Percentiles rank a stretch among this genome's conserved stretches.
These are phyloP conservation scores for Alisma plantagoaquatica DNA, from an alignment of 106 monocot species.

Conservation along the genomic window DNA sequence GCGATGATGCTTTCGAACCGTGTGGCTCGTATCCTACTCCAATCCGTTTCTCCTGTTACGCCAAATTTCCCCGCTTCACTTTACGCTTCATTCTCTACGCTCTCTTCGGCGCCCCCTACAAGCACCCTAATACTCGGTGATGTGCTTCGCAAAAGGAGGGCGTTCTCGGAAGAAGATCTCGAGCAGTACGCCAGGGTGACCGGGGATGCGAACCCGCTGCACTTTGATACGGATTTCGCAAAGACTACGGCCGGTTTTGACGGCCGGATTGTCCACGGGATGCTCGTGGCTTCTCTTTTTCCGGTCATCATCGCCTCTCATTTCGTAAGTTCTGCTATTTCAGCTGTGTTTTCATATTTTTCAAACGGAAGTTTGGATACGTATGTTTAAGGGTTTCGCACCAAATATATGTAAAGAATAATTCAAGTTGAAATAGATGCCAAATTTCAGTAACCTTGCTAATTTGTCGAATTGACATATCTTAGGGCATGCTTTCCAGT, in stretches of 20 bases:
- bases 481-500: no score
- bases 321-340: conserved; percentile 35
- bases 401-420: no score
- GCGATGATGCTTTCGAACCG: background rate
- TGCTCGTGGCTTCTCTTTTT: conserved; percentile 87
- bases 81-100: conserved; percentile 1
- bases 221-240: conserved; percentile 47
- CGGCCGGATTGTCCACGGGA: conserved; percentile 66
- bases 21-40: conserved; percentile 2
- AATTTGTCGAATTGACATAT: no score
- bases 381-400: no score
- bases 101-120: background rate
- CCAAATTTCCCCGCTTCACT: background rate
- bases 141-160: conserved; percentile 26
- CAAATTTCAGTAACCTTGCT: no score
- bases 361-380: background rate
- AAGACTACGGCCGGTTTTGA: conserved; percentile 36
- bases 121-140: conserved; percentile 34
- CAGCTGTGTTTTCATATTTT: background rate
- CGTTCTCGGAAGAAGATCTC: conserved; percentile 51
- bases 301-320: conserved; percentile 63
- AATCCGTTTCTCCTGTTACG: background rate
- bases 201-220: conserved; percentile 73
- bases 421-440: no score
- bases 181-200: conserved; percentile 40